A percentile compares a stretch with the other conserved stretches of the same genome.
Conservation (phyloP, 148 eudicot species). For the Amaranthus cruentus region DNA sequence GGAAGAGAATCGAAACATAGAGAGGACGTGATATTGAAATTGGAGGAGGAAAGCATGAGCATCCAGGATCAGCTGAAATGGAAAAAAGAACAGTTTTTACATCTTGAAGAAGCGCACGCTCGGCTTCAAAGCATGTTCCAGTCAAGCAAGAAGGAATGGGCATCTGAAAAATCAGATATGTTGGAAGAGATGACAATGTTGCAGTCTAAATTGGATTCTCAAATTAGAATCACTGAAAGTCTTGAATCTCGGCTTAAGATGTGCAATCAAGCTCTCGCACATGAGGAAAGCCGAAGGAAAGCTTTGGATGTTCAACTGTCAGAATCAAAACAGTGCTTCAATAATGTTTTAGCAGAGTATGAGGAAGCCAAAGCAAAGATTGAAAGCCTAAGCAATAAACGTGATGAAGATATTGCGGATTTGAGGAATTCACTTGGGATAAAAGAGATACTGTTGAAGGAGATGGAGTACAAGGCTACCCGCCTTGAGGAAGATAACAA, state of each 20-base stretch:
- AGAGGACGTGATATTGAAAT: slow-evolving; percentile 45
- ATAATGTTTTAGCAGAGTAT: slow-evolving; percentile 47
- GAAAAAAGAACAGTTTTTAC: slow-evolving; percentile 75
- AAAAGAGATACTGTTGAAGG: slow-evolving; percentile 48
- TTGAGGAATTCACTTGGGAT: slow-evolving; percentile 43
- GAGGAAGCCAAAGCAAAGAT: slow-evolving; percentile 46
- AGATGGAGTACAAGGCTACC: slow-evolving; percentile 47
- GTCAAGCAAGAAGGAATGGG: slow-evolving; percentile 53
- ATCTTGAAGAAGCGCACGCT: slow-evolving; percentile 71
- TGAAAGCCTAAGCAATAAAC: slow-evolving; percentile 44
- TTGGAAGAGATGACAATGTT: slow-evolving; percentile 48
- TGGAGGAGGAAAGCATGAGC: slow-evolving; percentile 54
- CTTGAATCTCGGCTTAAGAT: slow-evolving; percentile 46
- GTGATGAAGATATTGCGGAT: slow-evolving; percentile 60
- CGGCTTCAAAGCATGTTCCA: slow-evolving; percentile 49
- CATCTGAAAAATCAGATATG: slow-evolving; percentile 44
- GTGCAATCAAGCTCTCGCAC: slow-evolving; percentile 68
- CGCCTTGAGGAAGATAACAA: slow-evolving; percentile 65
- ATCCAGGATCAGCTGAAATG: slow-evolving; percentile 61
- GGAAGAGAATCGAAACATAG: slow-evolving; percentile 40
- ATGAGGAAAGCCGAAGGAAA: slow-evolving; percentile 72
- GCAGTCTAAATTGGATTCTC: slow-evolving; percentile 61
- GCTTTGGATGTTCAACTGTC: slow-evolving; percentile 51
- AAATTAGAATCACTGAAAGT: slow-evolving; percentile 45
- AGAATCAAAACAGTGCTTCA: slow-evolving; percentile 48